Evolutionary conservation across 371 early-diverging fungal genomes (phyloP).

Genomic region (Actinomortierella wolfii): DNA sequence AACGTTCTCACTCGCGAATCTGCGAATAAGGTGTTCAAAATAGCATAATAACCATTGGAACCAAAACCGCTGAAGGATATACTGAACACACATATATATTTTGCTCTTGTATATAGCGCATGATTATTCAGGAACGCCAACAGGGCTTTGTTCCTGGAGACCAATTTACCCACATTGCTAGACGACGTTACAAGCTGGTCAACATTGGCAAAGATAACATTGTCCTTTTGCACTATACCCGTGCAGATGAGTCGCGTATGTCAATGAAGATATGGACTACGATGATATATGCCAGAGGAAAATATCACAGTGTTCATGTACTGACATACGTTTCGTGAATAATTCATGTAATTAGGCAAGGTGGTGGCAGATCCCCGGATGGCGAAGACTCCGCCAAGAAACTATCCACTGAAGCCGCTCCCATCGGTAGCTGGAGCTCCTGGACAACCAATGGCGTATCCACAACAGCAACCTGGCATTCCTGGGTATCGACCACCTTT

Average conservation of each 20-base stretch:
- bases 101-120: too few species aligned
- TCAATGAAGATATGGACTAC: background rate
- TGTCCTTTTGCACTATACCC: slow-evolving; percentile 29
- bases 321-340: too few species aligned
- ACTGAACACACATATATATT: too few species aligned
- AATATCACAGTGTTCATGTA: too few species aligned
- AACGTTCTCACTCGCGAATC: too few species aligned
- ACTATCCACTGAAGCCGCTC: slow-evolving; percentile 35
- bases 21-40: too few species aligned
- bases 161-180: slow-evolving; percentile 37
- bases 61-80: too few species aligned
- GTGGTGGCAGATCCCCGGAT: slow-evolving; percentile 37
- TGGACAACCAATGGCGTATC: slow-evolving; percentile 5
- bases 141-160: slow-evolving; percentile 39
- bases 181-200: slow-evolving; percentile 30
- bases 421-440: slow-evolving; percentile 13
- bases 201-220: slow-evolving; percentile 34
- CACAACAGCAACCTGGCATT: slow-evolving; percentile 9
- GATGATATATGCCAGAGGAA: too few species aligned
- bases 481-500: slow-evolving; percentile 13
- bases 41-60: too few species aligned
- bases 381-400: slow-evolving; percentile 34
- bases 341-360: slow-evolving; percentile 25
- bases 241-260: slow-evolving; percentile 29
- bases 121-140: slow-evolving; percentile 32